A percentile compares a stretch with the other conserved stretches of the same genome.
Conservation (phyloP, 345 rosid genomes). For the Linum tenue region DNA sequence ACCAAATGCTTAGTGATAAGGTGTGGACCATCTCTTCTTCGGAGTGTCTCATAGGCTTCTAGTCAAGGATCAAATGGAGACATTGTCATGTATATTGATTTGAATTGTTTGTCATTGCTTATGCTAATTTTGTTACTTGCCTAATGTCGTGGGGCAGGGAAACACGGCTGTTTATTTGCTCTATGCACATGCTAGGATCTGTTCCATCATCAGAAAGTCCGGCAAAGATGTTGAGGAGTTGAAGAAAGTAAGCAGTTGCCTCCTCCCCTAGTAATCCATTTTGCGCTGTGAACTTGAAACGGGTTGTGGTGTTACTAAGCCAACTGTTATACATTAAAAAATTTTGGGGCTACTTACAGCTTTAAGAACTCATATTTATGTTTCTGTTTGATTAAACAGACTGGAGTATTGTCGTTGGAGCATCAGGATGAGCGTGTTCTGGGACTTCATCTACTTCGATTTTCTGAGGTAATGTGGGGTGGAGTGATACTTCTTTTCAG, state of each 20-base stretch:
- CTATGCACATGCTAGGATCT: slow-evolving; percentile 98
- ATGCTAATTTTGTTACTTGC: slow-evolving; percentile 7
- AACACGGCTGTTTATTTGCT: slow-evolving; percentile 93
- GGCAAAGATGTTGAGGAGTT: slow-evolving; percentile 69
- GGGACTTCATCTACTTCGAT: slow-evolving; percentile 77
- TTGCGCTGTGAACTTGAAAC: no score
- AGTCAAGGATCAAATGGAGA: no score
- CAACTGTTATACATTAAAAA: no score
- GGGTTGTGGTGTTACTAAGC: no score
- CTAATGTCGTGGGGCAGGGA: slow-evolving; percentile 46
- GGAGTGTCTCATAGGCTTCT: background rate
- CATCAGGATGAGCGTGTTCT: slow-evolving; percentile 61
- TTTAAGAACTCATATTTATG: background rate
- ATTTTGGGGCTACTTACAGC: no score
- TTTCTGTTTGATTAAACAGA: slow-evolving; percentile 30
- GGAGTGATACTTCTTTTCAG: slow-evolving; percentile 24
- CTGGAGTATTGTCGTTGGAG: slow-evolving; percentile 41
- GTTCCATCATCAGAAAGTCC: slow-evolving; percentile 90
- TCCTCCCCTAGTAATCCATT: no score
- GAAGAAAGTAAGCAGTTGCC: slow-evolving; percentile 47
- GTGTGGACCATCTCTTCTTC: slow-evolving; percentile 24
- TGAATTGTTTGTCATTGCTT: background rate
- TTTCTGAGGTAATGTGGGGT: slow-evolving; percentile 26
- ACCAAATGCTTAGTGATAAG: slow-evolving; percentile 88
- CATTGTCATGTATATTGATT: background rate